These are phyloP conservation scores for Sparassis latifolia DNA, from an alignment of 1,284 basidiomycete species.

Conservation along the genomic window DNA sequence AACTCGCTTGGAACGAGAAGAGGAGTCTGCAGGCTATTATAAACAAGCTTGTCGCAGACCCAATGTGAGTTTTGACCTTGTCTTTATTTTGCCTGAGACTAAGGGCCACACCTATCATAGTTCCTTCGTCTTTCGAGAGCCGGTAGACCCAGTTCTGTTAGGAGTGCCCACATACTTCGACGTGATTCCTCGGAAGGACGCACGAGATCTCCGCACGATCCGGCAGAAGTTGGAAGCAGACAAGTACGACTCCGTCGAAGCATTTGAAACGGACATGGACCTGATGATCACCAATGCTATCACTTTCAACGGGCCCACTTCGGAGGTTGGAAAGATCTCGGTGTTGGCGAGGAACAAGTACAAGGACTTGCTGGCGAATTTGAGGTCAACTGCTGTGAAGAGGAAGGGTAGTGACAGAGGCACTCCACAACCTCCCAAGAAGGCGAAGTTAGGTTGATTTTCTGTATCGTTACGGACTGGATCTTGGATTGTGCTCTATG, in stretches of 20 bases:
- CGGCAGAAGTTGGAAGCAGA: conserved; percentile 77
- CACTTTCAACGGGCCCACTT: conserved; percentile 78
- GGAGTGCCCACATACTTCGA: conserved; percentile 82
- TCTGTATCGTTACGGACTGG: neutral
- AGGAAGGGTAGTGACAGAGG: conserved; percentile 61
- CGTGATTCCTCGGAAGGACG: conserved; percentile 77
- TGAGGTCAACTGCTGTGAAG: conserved; percentile 49
- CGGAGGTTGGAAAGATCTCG: conserved; percentile 67
- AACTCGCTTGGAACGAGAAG: conserved; percentile 78
- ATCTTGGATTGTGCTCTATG: conserved; percentile 10
- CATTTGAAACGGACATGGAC: conserved; percentile 76
- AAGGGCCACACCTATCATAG: conserved; percentile 27
- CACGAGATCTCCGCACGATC: conserved; percentile 84
- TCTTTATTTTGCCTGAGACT: too few species aligned
- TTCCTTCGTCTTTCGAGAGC: conserved; percentile 75
- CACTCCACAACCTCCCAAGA: conserved; percentile 63
- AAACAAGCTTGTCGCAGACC: conserved; percentile 67
- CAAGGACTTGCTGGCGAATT: conserved; percentile 43
- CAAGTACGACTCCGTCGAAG: conserved; percentile 73
- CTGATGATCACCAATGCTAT: conserved; percentile 85
- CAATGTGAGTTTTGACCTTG: conserved; percentile 43
- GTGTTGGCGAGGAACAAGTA: conserved; percentile 41
- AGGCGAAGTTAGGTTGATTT: conserved; percentile 42
- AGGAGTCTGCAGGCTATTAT: conserved; percentile 71
- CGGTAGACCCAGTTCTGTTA: conserved; percentile 76